These are phyloP conservation scores for Cucurbita argyrosperma DNA, from an alignment of 306 rosid genomes.

Conservation along the genomic window DNA sequence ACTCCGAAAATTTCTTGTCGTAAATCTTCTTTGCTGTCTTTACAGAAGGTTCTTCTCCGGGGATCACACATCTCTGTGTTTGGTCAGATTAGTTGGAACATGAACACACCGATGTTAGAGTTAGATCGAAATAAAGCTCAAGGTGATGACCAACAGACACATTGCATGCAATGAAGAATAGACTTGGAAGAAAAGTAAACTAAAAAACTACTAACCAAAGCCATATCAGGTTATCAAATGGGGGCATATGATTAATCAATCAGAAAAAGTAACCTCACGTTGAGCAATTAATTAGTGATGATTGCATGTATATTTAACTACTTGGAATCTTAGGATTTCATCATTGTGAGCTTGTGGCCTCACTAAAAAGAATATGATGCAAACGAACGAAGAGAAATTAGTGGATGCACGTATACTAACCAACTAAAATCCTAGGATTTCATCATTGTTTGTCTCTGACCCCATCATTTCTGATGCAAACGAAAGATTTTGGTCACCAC, in stretches of 20 bases:
- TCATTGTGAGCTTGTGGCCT: not conserved
- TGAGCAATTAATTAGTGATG: not conserved
- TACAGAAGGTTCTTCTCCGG: conserved; percentile 31
- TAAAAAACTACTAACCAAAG: not conserved
- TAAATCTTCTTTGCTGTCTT: conserved; percentile 85
- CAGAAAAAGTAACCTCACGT: not conserved
- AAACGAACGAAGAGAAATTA: not conserved
- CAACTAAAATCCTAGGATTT: not conserved
- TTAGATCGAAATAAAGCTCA: not conserved
- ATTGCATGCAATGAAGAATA: not conserved
- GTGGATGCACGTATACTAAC: not conserved
- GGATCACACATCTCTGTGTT: conserved; percentile 13
- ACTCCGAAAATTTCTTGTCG: conserved; percentile 55
- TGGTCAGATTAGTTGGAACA: not conserved
- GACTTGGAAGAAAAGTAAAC: not conserved
- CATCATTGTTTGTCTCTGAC: not conserved
- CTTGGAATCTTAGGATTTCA: conserved; percentile 3
- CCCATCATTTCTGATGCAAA: not conserved
- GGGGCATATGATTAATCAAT: not conserved
- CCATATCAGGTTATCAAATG: not conserved
- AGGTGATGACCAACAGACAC: not conserved
- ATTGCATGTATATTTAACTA: not conserved
- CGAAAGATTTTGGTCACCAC: no score
- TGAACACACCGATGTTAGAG: not conserved
- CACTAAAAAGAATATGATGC: not conserved